A percentile compares a stretch with the other conserved stretches of the same genome.
These are phyloP conservation scores for Malassezia nana DNA, from an alignment of 1,284 basidiomycete species.

Conservation along the genomic window DNA sequence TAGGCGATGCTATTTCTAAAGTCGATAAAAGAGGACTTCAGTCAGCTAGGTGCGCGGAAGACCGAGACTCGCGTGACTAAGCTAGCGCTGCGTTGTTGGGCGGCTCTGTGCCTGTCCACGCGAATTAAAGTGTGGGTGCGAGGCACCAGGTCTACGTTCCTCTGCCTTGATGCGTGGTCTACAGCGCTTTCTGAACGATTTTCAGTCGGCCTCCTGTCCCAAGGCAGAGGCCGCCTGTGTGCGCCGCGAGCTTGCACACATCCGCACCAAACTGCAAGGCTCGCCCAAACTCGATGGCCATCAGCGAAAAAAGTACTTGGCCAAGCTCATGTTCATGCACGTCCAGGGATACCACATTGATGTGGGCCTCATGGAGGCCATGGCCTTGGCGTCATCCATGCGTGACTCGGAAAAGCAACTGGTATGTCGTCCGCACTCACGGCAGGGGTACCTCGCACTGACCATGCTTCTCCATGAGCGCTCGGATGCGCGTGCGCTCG, in stretches of 20 bases:
- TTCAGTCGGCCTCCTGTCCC: constrained; percentile 62
- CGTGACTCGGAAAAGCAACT: constrained; percentile 99
- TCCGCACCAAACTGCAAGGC: constrained; percentile 97
- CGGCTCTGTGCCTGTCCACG: background rate
- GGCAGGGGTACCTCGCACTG: constrained; percentile 86
- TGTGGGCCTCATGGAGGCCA: constrained; percentile 96
- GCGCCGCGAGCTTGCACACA: constrained; percentile 99
- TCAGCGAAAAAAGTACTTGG: constrained; percentile 89
- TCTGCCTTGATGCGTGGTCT: constrained; percentile 51
- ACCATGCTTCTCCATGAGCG: constrained; percentile 97
- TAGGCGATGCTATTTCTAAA: background rate
- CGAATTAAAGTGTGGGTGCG: background rate
- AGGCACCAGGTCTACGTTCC: background rate
- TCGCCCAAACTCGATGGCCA: constrained; percentile 75
- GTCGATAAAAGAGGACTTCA: constrained; percentile 2
- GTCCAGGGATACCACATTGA: constrained; percentile 98
- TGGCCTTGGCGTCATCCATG: constrained; percentile 86
- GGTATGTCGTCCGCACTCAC: constrained; percentile 54
- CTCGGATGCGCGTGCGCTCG: constrained; percentile 84
- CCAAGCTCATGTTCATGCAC: constrained; percentile 96
- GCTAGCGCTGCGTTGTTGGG: too few relatives aligned
- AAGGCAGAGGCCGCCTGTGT: constrained; percentile 79
- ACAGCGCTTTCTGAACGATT: constrained; percentile 87
- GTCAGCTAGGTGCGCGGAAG: too few relatives aligned
- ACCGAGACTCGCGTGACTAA: too few relatives aligned